Evolutionary conservation across 2,329 filamentous ascomycete genomes (phyloP), one percentile per base, ranked within the genome.

Genomic region (Phialophora macrospora): DNA sequence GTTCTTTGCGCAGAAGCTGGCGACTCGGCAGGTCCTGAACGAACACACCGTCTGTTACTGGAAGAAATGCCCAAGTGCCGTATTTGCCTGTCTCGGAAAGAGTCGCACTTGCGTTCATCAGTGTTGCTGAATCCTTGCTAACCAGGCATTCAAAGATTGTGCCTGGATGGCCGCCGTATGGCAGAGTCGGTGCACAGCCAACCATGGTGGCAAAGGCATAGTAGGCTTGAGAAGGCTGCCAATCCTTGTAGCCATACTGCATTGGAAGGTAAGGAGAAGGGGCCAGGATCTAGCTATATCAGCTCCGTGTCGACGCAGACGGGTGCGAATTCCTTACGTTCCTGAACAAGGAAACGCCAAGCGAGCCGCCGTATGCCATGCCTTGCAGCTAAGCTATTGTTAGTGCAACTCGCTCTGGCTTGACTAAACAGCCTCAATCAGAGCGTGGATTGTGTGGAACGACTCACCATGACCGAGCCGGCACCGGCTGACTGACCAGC

Each of bases 261-360:
- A 82, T 81, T 0, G 85, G 83, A 9, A 85, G 77, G 68, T 84
- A 87, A 1, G 85, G 84, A 8, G 79, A 82, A 1, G 79, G 77
- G 1, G 81, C 74, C 30, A 80, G 76, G 56, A 67, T 71, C 72
- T 78, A 71, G 24, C 34, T 12, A 7, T 34, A 38, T 30, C 59
- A 11, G 9, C 46, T 55, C 38, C 32, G 60, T 54, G 48, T 14
- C 26, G 4, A 22, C 4, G 12, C 22, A 48, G 17, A 41, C 4
- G 7, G 14, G 30, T 7, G 24, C 17, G 67, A 20, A 17, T 11
- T 12, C 14, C 74, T 64, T 70, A 76, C 77, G 62, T 78, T 78
- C 9, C 56, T 64, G 67, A 79, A 80, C 0, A 79, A 68, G 1
- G 75, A 74, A 8, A 72, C 72, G 6, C 76, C 77, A 8, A 69